Evolutionary conservation across 2,329 filamentous ascomycete species (phyloP).

Genomic region (Epichloe bromicola): DNA sequence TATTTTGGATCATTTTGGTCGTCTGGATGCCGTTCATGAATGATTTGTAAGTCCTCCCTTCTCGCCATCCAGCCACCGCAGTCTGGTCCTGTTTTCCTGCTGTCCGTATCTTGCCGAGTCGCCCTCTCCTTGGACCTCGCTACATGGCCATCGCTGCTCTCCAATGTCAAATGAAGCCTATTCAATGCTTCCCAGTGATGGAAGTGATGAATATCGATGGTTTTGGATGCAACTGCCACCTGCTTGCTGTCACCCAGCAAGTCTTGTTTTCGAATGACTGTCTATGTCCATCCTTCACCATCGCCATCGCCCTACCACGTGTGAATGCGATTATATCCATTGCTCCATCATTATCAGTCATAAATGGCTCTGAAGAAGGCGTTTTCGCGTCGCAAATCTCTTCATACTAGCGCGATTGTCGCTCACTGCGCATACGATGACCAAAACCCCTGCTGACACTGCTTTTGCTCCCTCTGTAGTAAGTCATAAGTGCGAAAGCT

Average conservation of each 20-base stretch:
- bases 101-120: slow-evolving; percentile 26
- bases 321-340: slow-evolving; percentile 30
- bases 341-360: slow-evolving; percentile 16
- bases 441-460: slow-evolving; percentile 20
- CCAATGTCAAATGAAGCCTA: slow-evolving; percentile 12
- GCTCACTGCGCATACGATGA: slow-evolving; percentile 5
- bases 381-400: slow-evolving; percentile 18
- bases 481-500: slow-evolving; percentile 47
- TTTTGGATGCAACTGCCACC: slow-evolving; percentile 16
- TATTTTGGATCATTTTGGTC: slow-evolving; percentile 16
- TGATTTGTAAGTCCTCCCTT: slow-evolving; percentile 35
- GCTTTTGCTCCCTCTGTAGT: slow-evolving; percentile 21
- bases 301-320: slow-evolving; percentile 29
- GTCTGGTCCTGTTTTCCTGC: slow-evolving; percentile 15
- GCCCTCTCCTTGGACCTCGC: slow-evolving; percentile 18
- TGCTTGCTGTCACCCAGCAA: slow-evolving; percentile 9
- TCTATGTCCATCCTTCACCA: slow-evolving; percentile 31
- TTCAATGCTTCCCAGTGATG: slow-evolving; percentile 21
- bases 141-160: slow-evolving; percentile 23
- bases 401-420: slow-evolving; percentile 11
- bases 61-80: slow-evolving; percentile 6
- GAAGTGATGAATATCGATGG: slow-evolving; percentile 21
- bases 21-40: slow-evolving; percentile 30
- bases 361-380: slow-evolving; percentile 6
- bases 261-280: slow-evolving; percentile 28